A percentile compares a stretch with the other conserved stretches of the same genome.
Conservation (phyloP, 371 early-diverging fungal species). For the Syncephalastrum racemosum region DNA sequence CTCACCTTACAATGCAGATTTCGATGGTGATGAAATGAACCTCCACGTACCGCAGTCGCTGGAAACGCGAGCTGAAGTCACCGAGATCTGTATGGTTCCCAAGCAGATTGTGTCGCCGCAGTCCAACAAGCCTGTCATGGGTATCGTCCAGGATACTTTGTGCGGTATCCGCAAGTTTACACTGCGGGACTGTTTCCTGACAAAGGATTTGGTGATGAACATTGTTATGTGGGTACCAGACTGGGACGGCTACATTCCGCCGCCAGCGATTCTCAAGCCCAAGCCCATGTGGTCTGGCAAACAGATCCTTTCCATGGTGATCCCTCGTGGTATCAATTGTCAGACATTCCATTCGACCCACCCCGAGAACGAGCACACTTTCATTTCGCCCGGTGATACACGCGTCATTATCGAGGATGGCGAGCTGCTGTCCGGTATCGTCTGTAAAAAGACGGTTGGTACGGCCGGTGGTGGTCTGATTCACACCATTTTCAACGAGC, state of each 20-base stretch:
- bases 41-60: slow-evolving; percentile 98
- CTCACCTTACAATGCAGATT: slow-evolving; percentile 99
- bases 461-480: slow-evolving; percentile 92
- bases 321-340: slow-evolving; percentile 93
- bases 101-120: slow-evolving; percentile 99
- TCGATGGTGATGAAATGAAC: slow-evolving; percentile 99
- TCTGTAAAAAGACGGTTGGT: slow-evolving; percentile 98
- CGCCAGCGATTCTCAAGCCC: slow-evolving; percentile 96
- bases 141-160: slow-evolving; percentile 99
- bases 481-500: slow-evolving; percentile 97
- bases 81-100: slow-evolving; percentile 97
- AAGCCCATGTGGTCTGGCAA: slow-evolving; percentile 98
- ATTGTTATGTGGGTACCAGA: slow-evolving; percentile 93
- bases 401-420: slow-evolving; percentile 96
- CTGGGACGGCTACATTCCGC: slow-evolving; percentile 95
- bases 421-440: slow-evolving; percentile 90
- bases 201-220: slow-evolving; percentile 93
- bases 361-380: slow-evolving; percentile 78
- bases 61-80: slow-evolving; percentile 95
- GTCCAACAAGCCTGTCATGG: slow-evolving; percentile 99
- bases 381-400: slow-evolving; percentile 90
- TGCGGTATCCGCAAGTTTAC: slow-evolving; percentile 98
- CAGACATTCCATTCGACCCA: slow-evolving; percentile 78
- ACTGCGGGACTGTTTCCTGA: slow-evolving; percentile 90
- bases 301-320: slow-evolving; percentile 93